Conservation (phyloP, 148 eudicot species). For the Fagopyrum esculentum region DNA sequence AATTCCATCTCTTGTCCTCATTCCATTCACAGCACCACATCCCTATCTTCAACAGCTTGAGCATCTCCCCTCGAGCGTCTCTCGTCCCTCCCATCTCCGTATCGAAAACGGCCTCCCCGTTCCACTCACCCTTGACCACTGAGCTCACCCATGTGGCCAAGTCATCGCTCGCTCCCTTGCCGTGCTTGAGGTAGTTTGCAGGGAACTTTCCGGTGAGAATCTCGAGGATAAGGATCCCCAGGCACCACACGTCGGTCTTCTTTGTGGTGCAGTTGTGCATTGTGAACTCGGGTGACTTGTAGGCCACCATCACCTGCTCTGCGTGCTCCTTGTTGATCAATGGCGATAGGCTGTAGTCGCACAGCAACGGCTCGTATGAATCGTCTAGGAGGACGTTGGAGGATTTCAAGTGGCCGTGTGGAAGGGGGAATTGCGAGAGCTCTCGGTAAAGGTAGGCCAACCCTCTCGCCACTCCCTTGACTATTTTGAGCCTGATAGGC, state of each 20-base stretch:
- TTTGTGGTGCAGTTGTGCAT: constrained; percentile 29
- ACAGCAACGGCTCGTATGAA: constrained; percentile 49
- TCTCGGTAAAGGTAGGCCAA: constrained; percentile 61
- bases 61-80: constrained; percentile 61
- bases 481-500: constrained; percentile 64
- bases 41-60: constrained; percentile 70
- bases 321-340: constrained; percentile 66
- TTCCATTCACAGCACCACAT: constrained; percentile 75
- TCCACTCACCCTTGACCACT: constrained; percentile 70
- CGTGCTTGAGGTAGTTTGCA: constrained; percentile 56
- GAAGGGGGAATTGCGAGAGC: constrained; percentile 39
- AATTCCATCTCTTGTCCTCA: constrained; percentile 58
- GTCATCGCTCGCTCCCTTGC: constrained; percentile 50
- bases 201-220: constrained; percentile 73
- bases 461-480: constrained; percentile 84
- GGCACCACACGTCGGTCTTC: constrained; percentile 83
- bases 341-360: constrained; percentile 60
- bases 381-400: constrained; percentile 69
- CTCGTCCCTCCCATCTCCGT: constrained; percentile 47
- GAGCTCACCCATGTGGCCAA: constrained; percentile 72
- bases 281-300: constrained; percentile 75
- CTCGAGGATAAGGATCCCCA: constrained; percentile 77
- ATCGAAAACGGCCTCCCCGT: constrained; percentile 60
- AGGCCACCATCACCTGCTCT: constrained; percentile 71
- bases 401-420: constrained; percentile 89